Base-by-base conservation (phyloP, 2,329 filamentous ascomycete genomes). In the Daldinia sp. region DNA sequence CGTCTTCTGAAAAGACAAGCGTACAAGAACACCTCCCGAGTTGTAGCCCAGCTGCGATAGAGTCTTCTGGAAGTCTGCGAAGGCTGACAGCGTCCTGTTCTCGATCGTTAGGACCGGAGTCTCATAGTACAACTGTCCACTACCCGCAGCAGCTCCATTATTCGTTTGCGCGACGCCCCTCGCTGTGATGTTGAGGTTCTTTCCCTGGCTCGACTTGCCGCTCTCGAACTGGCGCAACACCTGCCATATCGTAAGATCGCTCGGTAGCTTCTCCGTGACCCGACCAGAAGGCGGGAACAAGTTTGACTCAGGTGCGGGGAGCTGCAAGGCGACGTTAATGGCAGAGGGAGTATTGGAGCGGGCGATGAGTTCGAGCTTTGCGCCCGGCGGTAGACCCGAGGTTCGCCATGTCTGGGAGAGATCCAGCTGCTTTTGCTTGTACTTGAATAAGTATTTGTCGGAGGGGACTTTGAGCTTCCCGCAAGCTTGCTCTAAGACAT, bases 221-320 rank as follows among this genome's bases (percentile, higher is more conserved):
- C 90, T 90, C 78, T 99, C 95, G 68, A 98, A 96, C 74, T 95
- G 92, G 62, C 95, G 90, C 58, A 99, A 76, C 25, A 98, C 83
- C 69, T 93, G 86, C 95, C 95, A 99, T 77, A 99, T 76, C 15
- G 93, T 92, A 32, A 92, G 92, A 68, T 92, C 90, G 76, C 91
- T 96, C 1, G 94, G 89, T 64, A 98, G 93, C 74, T 95, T 97
- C 74, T 95, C 89, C 58, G 88, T 87, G 37, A 96, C 78, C 27
- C 93, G 87, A 21, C 88, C 87, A 67, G 86, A 87, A 1, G 88
- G 78, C 29, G 83, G 84, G 17, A 85, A 82, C 49, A 84, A 81
- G 43, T 80, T 81, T 17, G 85, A 87, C 73, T 95, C 90, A 19
- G 88, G 86, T 32, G 89, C 84, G 3, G 93, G 92, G 25, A 97